Evolutionary conservation across 768 basidiomycete genomes (phyloP).

Genomic region (Kondoa subrosea): DNA sequence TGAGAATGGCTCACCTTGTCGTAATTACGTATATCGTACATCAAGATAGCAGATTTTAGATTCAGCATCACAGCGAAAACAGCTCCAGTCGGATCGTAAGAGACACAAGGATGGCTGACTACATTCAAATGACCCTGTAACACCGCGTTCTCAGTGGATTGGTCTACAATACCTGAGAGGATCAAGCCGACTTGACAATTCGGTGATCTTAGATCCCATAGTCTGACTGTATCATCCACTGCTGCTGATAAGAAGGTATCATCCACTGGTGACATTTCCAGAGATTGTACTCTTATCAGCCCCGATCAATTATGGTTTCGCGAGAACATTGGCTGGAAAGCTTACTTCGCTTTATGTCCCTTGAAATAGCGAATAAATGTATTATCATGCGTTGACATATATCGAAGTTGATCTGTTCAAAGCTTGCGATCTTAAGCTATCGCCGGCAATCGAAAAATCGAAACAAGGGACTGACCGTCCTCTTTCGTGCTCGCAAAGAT

Average conservation of each 20-base stretch:
- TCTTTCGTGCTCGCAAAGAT: conserved; percentile 86
- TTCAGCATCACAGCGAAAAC: conserved; percentile 79
- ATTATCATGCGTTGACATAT: conserved; percentile 90
- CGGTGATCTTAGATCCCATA: conserved; percentile 82
- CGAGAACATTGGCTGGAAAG: background rate
- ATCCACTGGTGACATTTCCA: conserved; percentile 80
- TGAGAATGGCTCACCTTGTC: conserved; percentile 43
- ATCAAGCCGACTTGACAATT: conserved; percentile 41
- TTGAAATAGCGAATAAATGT: conserved; percentile 89
- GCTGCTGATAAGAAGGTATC: conserved; percentile 93
- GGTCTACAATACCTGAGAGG: background rate
- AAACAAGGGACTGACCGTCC: conserved; percentile 39
- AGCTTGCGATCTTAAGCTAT: background rate
- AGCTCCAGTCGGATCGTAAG: conserved; percentile 64
- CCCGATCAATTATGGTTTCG: background rate
- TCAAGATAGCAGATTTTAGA: conserved; percentile 57
- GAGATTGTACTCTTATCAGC: conserved; percentile 54
- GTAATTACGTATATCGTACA: conserved; percentile 71
- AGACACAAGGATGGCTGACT: conserved; percentile 51
- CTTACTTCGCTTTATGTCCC: conserved; percentile 61
- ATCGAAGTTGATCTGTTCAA: conserved; percentile 54
- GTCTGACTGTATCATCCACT: conserved; percentile 78
- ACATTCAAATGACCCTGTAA: conserved; percentile 51
- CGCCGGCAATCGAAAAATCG: background rate
- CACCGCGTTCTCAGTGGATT: background rate